Evolutionary conservation across 2,329 filamentous ascomycete species (phyloP).

Genomic region (Venturia nashicola): DNA sequence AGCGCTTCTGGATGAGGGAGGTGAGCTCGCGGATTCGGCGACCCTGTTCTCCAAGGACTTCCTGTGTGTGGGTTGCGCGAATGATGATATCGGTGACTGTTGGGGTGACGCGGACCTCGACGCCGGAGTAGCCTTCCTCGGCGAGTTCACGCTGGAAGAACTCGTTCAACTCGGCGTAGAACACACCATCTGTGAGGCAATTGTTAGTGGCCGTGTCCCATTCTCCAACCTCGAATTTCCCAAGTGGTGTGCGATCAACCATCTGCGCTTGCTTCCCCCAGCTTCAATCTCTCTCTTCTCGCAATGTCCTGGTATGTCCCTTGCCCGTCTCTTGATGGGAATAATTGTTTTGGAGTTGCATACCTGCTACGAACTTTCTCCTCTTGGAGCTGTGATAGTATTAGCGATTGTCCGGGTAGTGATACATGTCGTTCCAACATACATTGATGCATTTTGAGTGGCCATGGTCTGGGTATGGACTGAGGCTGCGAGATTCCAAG

Average conservation of each 20-base stretch:
- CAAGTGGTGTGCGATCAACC: not conserved
- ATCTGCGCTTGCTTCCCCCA: not conserved
- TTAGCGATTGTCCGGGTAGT: not conserved
- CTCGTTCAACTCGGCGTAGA: conserved; percentile 99
- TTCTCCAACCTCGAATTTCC: not conserved
- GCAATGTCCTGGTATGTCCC: not conserved
- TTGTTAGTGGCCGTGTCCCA: not conserved
- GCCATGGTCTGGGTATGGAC: conserved; percentile 21
- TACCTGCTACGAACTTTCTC: conserved; percentile 53
- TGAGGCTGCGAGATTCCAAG: not conserved
- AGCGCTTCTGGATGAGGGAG: conserved; percentile 99
- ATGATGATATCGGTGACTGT: conserved; percentile 99
- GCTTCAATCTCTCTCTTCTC: not conserved
- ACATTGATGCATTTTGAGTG: conserved; percentile 28
- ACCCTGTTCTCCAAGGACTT: conserved; percentile 99
- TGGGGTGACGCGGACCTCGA: conserved; percentile 98
- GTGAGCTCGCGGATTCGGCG: conserved; percentile 99
- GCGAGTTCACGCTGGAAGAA: conserved; percentile 99
- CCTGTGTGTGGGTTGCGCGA: conserved; percentile 99
- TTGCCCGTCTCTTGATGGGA: not conserved
- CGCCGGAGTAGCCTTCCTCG: conserved; percentile 99
- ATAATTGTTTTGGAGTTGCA: conserved; percentile 11
- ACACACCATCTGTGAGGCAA: conserved; percentile 72
- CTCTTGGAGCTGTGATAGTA: conserved; percentile 61
- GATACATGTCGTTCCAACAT: conserved; percentile 14